phyloP scores from a whole-genome alignment of 106 monocot species.

The Hemerocallis citrina region DNA sequence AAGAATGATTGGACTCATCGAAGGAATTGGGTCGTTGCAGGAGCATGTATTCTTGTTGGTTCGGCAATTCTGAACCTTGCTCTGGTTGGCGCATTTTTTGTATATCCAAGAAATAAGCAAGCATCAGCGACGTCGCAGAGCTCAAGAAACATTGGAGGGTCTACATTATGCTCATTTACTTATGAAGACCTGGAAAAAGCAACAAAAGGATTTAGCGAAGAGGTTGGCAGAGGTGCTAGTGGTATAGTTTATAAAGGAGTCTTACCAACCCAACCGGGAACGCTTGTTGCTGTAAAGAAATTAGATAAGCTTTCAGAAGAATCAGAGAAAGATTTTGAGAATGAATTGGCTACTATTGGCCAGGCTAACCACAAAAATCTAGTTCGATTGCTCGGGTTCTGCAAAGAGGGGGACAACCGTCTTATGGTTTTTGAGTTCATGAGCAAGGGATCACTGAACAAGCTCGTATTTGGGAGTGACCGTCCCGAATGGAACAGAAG shows the following conservation, averaged over 20 bases:
- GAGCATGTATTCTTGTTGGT: neutral
- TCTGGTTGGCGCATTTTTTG: neutral
- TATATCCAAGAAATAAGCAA: no score
- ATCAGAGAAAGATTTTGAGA: conserved; percentile 19
- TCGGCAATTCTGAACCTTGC: conserved; percentile 3
- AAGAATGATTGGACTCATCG: neutral
- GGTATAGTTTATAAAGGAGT: conserved; percentile 24
- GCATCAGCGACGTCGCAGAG: neutral
- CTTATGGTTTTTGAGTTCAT: conserved; percentile 30
- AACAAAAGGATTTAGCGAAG: conserved; percentile 17
- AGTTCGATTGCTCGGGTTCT: conserved; percentile 21
- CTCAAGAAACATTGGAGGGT: neutral
- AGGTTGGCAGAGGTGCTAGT: conserved; percentile 19
- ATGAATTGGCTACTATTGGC: conserved; percentile 11
- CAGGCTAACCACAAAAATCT: conserved; percentile 31
- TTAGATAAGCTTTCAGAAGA: neutral
- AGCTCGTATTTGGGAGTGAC: no score
- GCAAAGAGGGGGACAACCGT: conserved; percentile 12
- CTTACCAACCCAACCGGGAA: neutral
- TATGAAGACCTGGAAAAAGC: conserved; percentile 15
- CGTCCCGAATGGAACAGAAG: no score
- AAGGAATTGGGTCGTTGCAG: neutral
- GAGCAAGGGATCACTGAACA: conserved; percentile 25
- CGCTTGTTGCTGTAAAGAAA: conserved; percentile 20
- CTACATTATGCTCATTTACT: neutral